Evolutionary conservation across 208 protist genomes (phyloP).

Genomic region (Wallacemonas sp.): DNA sequence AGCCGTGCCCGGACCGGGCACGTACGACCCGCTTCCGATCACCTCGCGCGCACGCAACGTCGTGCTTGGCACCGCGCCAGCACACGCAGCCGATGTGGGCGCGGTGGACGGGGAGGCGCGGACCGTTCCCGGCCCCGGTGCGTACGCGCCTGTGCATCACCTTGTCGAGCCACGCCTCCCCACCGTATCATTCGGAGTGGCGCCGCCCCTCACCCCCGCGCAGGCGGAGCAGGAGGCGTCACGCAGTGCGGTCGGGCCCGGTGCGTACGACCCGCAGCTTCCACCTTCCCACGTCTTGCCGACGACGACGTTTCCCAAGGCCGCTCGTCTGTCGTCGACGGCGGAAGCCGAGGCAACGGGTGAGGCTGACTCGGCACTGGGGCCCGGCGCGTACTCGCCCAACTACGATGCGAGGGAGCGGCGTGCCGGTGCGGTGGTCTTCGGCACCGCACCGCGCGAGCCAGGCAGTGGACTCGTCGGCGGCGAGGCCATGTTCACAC

Average conservation of each 20-base stretch:
- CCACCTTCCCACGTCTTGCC: slow-evolving; percentile 14
- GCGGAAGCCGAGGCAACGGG: neutral
- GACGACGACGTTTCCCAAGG: slow-evolving; percentile 21
- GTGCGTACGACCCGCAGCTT: slow-evolving; percentile 31
- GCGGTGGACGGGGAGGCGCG: neutral
- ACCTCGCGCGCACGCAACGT: neutral
- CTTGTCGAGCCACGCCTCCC: neutral
- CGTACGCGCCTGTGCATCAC: slow-evolving; percentile 34
- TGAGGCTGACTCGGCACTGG: slow-evolving; percentile 2
- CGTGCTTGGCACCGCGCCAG: slow-evolving; percentile 17
- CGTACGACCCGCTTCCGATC: slow-evolving; percentile 32
- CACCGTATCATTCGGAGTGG: slow-evolving; percentile 25
- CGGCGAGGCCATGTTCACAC: neutral
- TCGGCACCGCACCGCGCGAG: slow-evolving; percentile 13
- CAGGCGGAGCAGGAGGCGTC: neutral
- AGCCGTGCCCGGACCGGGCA: slow-evolving; percentile 41
- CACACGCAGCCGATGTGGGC: slow-evolving; percentile 2
- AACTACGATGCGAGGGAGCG: neutral
- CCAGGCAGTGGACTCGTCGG: neutral
- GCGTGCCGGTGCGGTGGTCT: neutral
- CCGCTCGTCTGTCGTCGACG: slow-evolving; percentile 12
- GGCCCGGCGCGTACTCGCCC: slow-evolving; percentile 26
- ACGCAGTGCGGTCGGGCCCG: slow-evolving; percentile 31
- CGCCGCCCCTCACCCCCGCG: too few species aligned
- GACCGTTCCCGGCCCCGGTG: slow-evolving; percentile 34